Base-by-base conservation (phyloP, 1,284 basidiomycete genomes). In the Coriolopsis trogii region DNA sequence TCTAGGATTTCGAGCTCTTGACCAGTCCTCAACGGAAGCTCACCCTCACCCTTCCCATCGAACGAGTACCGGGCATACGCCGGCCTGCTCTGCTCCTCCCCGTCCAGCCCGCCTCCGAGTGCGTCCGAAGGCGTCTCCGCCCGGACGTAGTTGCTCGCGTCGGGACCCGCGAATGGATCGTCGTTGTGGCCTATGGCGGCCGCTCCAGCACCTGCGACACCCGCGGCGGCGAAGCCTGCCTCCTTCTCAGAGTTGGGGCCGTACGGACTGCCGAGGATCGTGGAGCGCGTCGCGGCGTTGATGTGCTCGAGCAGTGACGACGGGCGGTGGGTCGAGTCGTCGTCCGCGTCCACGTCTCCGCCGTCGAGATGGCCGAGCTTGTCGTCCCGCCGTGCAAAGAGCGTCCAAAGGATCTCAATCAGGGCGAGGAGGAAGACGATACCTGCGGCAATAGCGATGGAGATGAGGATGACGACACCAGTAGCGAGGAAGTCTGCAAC, bases 391-490 rank as follows among this genome's bases (percentile, higher is more conserved):
- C 92, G 79, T 20, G 90, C 86, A 67, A 93, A 86, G 12, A 97
- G 79, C 0, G 93, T 89, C 87, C 93, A 93, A 36, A 98, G 74
- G 40, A 98, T 89, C 41, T 93, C 93, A 51, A 95, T 78, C 30
- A 97, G 74, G 13, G 93, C 89, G 20, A 98, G 79, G 1, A 98
- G 74, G 74, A 99, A 95, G 46, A 99, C 93, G 21, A 98, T 85
- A 23, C 95, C 96, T 9, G 95, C 93, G 4, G 93, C 87, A 58
- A 98, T 97, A 25, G 95, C 96, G 61, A 99, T 98, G 4, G 94
- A 96, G 61, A 99, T 95, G 33, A 98, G 81, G 56, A 99, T 98
- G 49, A 99, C 93, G 31, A 98, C 81, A 2, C 95, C 97, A 21
- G 87, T 85, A 1, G 94, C 93, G 45, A 98, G 82, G 79, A 89